Percentiles rank a stretch among this genome's conserved stretches.
Evolutionary conservation across 345 rosid species (phyloP).

Genomic region (Hibiscus syriacus): DNA sequence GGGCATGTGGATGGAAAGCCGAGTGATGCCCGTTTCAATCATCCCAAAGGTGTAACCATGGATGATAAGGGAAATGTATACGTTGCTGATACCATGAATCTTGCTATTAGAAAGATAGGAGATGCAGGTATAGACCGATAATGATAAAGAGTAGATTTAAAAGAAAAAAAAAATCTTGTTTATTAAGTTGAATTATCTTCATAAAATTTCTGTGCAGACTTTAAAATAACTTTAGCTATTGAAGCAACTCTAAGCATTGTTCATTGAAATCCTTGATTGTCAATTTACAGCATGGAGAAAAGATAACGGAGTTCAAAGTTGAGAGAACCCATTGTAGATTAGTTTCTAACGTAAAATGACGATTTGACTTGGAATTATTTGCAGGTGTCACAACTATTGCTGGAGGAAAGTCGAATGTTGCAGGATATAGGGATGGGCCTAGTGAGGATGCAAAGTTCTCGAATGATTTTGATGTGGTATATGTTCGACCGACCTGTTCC

Average conservation of each 20-base stretch:
- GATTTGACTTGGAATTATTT: not conserved
- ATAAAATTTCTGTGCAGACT: too few species aligned
- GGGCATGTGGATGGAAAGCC: conserved; percentile 98
- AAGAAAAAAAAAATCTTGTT: not conserved
- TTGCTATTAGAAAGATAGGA: conserved; percentile 4
- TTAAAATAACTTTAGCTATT: too few species aligned
- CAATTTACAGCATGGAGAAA: not conserved
- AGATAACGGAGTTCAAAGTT: not conserved
- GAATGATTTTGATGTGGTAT: conserved; percentile 82
- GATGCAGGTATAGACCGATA: conserved; percentile 3
- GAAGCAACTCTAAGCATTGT: conserved; percentile 8
- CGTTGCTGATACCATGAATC: conserved; percentile 82
- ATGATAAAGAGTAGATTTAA: not conserved
- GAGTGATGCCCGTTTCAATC: conserved; percentile 90
- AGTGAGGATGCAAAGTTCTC: conserved; percentile 97
- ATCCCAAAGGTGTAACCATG: conserved; percentile 87
- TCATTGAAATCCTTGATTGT: not conserved
- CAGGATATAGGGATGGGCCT: conserved; percentile 95
- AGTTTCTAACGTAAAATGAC: not conserved
- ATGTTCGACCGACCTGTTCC: conserved; percentile 83
- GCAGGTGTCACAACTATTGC: conserved; percentile 98
- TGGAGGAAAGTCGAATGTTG: conserved; percentile 83
- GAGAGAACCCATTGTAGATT: not conserved
- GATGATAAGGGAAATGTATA: conserved; percentile 93
- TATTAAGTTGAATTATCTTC: not conserved